phyloP scores from a whole-genome alignment of 2,329 filamentous ascomycete species.

The Neonectria hederae region DNA sequence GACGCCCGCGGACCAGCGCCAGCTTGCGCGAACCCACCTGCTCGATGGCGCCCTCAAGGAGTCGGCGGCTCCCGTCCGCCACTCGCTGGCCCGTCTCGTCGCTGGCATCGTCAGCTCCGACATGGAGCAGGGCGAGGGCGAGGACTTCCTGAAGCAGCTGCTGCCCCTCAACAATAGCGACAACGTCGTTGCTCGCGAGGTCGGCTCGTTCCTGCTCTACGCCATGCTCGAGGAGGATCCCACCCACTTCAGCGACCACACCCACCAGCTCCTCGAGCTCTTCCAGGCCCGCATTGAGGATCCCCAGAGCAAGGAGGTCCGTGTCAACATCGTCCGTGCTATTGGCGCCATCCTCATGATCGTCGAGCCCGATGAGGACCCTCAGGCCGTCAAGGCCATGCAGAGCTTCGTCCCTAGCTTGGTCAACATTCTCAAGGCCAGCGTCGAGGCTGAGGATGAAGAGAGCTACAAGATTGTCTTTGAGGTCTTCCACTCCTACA shows the following conservation, averaged over 20 bases:
- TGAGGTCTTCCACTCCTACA: conserved; percentile 95
- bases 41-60: conserved; percentile 87
- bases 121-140: conserved; percentile 76
- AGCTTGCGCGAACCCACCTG: conserved; percentile 81
- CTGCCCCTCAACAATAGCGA: conserved; percentile 80
- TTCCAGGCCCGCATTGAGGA: conserved; percentile 91
- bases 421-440: conserved; percentile 87
- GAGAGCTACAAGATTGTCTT: conserved; percentile 91
- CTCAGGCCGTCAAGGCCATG: conserved; percentile 75
- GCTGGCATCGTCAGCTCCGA: conserved; percentile 87
- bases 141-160: conserved; percentile 83
- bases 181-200: conserved; percentile 82
- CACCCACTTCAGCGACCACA: conserved; percentile 83
- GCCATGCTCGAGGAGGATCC: conserved; percentile 90
- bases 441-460: conserved; percentile 82
- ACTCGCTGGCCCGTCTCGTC: conserved; percentile 88
- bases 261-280: conserved; percentile 80
- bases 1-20: conserved; percentile 79
- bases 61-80: conserved; percentile 77
- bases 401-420: conserved; percentile 85
- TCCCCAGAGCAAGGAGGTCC: conserved; percentile 88
- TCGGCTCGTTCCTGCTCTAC: conserved; percentile 92
- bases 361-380: conserved; percentile 87
- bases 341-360: conserved; percentile 89
- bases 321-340: conserved; percentile 92